Evolutionary conservation across 257 asterid genomes (phyloP), one percentile per base, ranked within the genome.

Genomic region (Solanum raphanifolium): DNA sequence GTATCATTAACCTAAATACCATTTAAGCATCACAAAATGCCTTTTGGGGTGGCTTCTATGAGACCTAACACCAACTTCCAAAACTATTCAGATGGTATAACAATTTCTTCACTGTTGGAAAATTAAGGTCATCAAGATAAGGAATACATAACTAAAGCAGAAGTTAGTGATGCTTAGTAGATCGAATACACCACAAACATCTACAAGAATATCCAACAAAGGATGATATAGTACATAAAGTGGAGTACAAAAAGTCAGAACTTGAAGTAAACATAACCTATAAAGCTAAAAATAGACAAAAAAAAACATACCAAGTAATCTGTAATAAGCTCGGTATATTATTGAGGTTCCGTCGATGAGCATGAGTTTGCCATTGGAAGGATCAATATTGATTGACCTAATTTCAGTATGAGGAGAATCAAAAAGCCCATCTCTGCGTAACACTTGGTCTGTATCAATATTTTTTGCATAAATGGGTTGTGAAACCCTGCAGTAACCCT

Each of bases 311-410:
- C 99, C 99, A 90, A 97, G 92, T 91, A 97, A 98, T 91, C 93
- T 93, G 95, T 93, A 97, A 86, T 97, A 97, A 31, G 99, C 98
- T 88, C 99, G 90, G 87, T 97, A 95, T 71, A 97, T 95, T 89
- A 97, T 87, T 6, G 99, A 92, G 34, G 98, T 94, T 83, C 99
- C 99, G 48, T 97, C 99, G 34, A 97, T 90, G 88, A 97, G 98
- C 99, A 97, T 95, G 76, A 97, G 95, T 92, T 98, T 95, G 87
- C 96, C 98, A 87, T 88, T 91, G 36, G 96, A 89, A 36, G 95
- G 88, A 87, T 87, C 90, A 32, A 72, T 46, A 87, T 87, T 83
- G 9, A 86, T 87, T 60, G 90, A 62, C 87, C 87, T 92, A 87
- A 92, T 92, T 87, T 89, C 87, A 84, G 16, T 52, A 74, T 82